Conservation (phyloP, 2,329 filamentous ascomycete species). For the Bipolaris gigantea region DNA sequence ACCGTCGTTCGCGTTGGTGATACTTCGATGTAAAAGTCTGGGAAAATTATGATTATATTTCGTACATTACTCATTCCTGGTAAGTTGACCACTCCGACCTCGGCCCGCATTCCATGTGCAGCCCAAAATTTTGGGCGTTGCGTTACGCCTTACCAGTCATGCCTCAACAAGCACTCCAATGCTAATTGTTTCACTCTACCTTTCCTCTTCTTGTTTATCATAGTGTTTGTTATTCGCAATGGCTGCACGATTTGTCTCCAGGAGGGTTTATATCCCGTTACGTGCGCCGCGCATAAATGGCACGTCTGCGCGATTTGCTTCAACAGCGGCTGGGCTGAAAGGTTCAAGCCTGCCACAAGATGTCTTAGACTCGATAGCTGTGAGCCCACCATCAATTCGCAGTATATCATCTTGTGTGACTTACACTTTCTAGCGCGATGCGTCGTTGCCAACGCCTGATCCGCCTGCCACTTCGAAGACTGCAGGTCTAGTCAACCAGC, state of each 20-base stretch:
- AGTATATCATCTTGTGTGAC: background rate
- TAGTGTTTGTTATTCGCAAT: slow-evolving; percentile 21
- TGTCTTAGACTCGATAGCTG: slow-evolving; percentile 48
- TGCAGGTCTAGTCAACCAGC: slow-evolving; percentile 71
- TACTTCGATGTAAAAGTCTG: background rate
- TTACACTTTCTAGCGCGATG: slow-evolving; percentile 34
- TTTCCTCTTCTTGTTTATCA: slow-evolving; percentile 9
- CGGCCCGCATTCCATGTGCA: slow-evolving; percentile 18
- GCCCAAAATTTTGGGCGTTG: slow-evolving; percentile 24
- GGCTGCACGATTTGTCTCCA: slow-evolving; percentile 38
- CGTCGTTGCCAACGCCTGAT: slow-evolving; percentile 66
- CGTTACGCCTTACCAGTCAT: slow-evolving; percentile 15
- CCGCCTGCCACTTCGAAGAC: slow-evolving; percentile 74
- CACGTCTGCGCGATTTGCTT: slow-evolving; percentile 42
- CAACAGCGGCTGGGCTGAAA: slow-evolving; percentile 42
- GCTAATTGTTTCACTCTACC: slow-evolving; percentile 9
- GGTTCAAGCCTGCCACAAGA: slow-evolving; percentile 47
- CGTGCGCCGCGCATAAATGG: slow-evolving; percentile 29
- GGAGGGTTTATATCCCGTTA: slow-evolving; percentile 29
- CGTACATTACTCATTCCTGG: too few species aligned
- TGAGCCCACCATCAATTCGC: slow-evolving; percentile 16
- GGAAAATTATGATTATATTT: background rate
- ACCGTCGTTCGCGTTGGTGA: slow-evolving; percentile 7
- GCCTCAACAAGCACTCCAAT: slow-evolving; percentile 1
- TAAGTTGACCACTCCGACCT: slow-evolving; percentile 18